Conservation (phyloP, 164 flowering plant genomes). For the Platanus orientalis region DNA sequence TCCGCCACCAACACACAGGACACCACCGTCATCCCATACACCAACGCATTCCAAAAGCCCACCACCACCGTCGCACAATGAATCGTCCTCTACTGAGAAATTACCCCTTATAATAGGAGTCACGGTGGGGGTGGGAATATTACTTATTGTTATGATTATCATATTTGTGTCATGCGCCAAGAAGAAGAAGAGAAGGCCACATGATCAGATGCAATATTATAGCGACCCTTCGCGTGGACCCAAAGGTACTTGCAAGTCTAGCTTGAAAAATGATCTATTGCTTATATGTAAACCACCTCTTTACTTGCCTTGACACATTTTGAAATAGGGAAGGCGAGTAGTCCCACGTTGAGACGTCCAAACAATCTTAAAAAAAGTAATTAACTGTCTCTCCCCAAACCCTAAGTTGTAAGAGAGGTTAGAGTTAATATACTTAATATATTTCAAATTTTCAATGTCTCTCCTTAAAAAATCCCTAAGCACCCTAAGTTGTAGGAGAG, state of each 20-base stretch:
- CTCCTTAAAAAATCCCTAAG: too few relatives aligned
- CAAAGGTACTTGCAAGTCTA: slow-evolving; percentile 3
- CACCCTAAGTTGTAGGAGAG: too few relatives aligned
- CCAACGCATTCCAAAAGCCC: slow-evolving; percentile 5
- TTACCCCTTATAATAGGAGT: slow-evolving; percentile 34
- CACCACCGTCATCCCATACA: slow-evolving; percentile 15
- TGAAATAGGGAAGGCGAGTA: too few relatives aligned
- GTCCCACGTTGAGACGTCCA: too few relatives aligned
- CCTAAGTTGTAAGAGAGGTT: too few relatives aligned
- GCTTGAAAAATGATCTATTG: background rate
- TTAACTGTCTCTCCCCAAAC: too few relatives aligned
- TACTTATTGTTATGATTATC: slow-evolving; percentile 30
- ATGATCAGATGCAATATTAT: slow-evolving; percentile 34
- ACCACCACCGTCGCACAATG: background rate
- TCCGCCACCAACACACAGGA: slow-evolving; percentile 9
- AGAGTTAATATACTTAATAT: too few relatives aligned
- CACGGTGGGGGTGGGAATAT: slow-evolving; percentile 32
- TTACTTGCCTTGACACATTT: too few relatives aligned
- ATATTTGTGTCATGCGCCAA: slow-evolving; percentile 23
- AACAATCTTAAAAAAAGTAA: too few relatives aligned
- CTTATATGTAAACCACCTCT: too few relatives aligned
- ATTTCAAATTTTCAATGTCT: too few relatives aligned
- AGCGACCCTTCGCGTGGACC: slow-evolving; percentile 15
- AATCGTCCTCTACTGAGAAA: slow-evolving; percentile 5
- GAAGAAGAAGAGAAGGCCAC: slow-evolving; percentile 38